Evolutionary conservation across 805 yeast species (phyloP).

Genomic region (Saccharomycopsis javanensis): DNA sequence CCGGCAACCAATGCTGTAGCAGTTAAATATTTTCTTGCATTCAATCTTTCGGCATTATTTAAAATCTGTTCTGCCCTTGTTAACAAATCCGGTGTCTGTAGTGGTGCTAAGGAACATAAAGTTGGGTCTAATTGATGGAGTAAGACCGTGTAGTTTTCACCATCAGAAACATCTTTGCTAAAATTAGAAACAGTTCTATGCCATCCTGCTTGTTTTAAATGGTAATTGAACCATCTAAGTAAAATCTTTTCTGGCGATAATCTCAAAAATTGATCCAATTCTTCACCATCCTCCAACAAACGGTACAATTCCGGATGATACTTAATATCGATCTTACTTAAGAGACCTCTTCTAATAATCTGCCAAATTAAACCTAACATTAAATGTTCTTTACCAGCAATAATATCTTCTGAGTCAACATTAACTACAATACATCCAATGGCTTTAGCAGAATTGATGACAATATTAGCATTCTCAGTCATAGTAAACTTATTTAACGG

Average conservation of each 20-base stretch:
- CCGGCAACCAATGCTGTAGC: slow-evolving; percentile 91
- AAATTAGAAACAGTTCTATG: slow-evolving; percentile 78
- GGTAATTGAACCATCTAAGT: slow-evolving; percentile 95
- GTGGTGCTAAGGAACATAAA: slow-evolving; percentile 70
- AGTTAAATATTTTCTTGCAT: slow-evolving; percentile 88
- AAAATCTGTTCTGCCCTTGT: slow-evolving; percentile 83
- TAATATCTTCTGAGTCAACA: slow-evolving; percentile 91
- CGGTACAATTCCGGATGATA: slow-evolving; percentile 94
- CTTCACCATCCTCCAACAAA: slow-evolving; percentile 90
- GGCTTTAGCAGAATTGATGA: slow-evolving; percentile 96
- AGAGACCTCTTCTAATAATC: slow-evolving; percentile 90
- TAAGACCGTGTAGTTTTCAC: slow-evolving; percentile 87
- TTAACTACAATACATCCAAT: slow-evolving; percentile 97
- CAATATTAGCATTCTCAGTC: slow-evolving; percentile 95
- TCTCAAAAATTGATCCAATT: slow-evolving; percentile 91
- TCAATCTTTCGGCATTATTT: slow-evolving; percentile 79
- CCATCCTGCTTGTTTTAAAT: slow-evolving; percentile 87
- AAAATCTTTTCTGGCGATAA: slow-evolving; percentile 96
- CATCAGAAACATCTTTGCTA: slow-evolving; percentile 81
- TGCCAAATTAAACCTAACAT: slow-evolving; percentile 94
- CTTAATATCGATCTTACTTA: slow-evolving; percentile 91
- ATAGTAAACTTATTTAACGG: slow-evolving; percentile 86
- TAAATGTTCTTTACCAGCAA: slow-evolving; percentile 89
- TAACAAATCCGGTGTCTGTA: slow-evolving; percentile 64
- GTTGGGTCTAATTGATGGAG: slow-evolving; percentile 83